These are phyloP conservation scores for Cryptococcus jaspeensis DNA, from an alignment of 1,284 basidiomycete genomes.

Conservation along the genomic window DNA sequence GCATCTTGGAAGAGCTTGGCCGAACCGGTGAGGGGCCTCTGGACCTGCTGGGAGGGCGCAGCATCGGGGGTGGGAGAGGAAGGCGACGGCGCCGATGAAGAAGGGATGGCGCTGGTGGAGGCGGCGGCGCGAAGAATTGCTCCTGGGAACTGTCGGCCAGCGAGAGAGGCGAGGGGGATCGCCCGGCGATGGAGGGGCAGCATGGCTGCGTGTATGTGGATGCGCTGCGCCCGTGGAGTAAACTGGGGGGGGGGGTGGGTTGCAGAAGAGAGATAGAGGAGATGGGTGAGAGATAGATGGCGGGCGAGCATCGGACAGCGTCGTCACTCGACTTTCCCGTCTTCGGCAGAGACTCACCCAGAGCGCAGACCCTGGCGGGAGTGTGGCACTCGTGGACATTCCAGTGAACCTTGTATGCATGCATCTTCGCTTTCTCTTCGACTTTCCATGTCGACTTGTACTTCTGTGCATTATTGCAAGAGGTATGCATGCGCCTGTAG, in stretches of 20 bases:
- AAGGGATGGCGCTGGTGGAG: too few species aligned
- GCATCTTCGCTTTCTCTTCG: too few species aligned
- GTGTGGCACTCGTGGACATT: neutral
- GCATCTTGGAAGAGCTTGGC: constrained; percentile 72
- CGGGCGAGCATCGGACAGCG: neutral
- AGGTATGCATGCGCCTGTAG: too few species aligned
- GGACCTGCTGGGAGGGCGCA: too few species aligned
- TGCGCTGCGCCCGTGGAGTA: too few species aligned
- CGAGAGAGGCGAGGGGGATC: neutral
- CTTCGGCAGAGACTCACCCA: neutral
- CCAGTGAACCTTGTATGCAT: neutral
- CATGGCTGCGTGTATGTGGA: too few species aligned
- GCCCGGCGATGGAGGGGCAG: too few species aligned
- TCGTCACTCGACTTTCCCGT: neutral
- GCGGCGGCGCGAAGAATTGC: neutral
- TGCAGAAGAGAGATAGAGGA: neutral
- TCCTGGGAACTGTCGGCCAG: neutral
- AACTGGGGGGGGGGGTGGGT: neutral
- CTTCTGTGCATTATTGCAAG: too few species aligned
- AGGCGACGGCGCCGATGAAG: neutral
- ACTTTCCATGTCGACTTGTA: too few species aligned
- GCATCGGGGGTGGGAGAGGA: too few species aligned
- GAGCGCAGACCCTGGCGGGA: neutral
- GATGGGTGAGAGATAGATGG: neutral
- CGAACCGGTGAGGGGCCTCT: constrained; percentile 53